These are phyloP conservation scores for Cokeromyces recurvatus DNA, from an alignment of 371 early-diverging fungal species.

Conservation along the genomic window DNA sequence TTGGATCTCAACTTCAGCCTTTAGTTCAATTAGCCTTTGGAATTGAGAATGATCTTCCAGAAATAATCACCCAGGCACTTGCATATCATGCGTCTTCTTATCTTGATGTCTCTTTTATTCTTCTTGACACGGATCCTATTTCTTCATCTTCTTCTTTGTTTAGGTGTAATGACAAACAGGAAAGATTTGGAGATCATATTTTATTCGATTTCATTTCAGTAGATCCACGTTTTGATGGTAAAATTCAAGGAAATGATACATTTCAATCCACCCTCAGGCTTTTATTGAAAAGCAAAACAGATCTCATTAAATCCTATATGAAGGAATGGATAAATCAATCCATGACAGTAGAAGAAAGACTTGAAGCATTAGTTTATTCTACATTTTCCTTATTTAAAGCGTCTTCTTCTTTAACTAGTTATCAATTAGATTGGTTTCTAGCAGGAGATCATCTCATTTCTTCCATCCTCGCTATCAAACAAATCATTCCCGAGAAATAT, in stretches of 20 bases:
- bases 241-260: conserved; percentile 27
- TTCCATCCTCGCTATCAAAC: conserved; percentile 28
- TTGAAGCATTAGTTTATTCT: conserved; percentile 15
- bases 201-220: conserved; percentile 27
- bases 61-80: conserved; percentile 29
- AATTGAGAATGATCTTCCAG: conserved; percentile 27
- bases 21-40: conserved; percentile 37
- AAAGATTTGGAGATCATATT: conserved; percentile 3
- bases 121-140: background rate
- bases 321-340: conserved; percentile 11
- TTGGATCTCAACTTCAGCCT: conserved; percentile 37
- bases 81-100: conserved; percentile 31
- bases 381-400: conserved; percentile 10
- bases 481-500: conserved; percentile 3
- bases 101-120: conserved; percentile 11
- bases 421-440: conserved; percentile 30
- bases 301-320: conserved; percentile 28
- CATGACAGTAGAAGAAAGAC: background rate
- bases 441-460: conserved; percentile 32
- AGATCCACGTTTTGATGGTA: conserved; percentile 35
- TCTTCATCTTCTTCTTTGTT: background rate
- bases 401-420: background rate
- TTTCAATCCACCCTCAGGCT: conserved; percentile 25
- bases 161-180: too few relatives aligned
- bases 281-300: conserved; percentile 26